A percentile compares a stretch with the other conserved stretches of the same genome.
phyloP scores from a whole-genome alignment of 1,139 yeast genomes.

The Geotrichum carabidarum region DNA sequence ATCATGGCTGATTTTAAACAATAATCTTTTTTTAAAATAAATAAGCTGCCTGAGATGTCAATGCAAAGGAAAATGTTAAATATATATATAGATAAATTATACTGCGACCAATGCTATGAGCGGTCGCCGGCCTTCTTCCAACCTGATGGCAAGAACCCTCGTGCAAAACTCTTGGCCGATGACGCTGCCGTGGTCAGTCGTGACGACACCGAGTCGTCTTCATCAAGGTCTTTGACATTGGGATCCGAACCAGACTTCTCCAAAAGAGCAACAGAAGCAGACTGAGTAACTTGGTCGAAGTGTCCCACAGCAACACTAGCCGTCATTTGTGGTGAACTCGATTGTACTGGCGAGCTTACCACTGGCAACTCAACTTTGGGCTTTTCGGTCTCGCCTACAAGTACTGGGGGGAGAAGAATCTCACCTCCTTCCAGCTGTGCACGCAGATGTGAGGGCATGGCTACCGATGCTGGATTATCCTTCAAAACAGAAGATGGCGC shows the following conservation, averaged over 20 bases:
- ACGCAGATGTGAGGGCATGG: slow-evolving; percentile 19
- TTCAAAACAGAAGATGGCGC: slow-evolving; percentile 5
- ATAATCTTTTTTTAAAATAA: no score
- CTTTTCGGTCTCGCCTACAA: slow-evolving; percentile 7
- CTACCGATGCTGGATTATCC: slow-evolving; percentile 5
- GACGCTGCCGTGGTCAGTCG: slow-evolving; percentile 10
- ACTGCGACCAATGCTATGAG: slow-evolving; percentile 1
- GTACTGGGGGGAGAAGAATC: slow-evolving; percentile 13
- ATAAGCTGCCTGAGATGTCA: not conserved
- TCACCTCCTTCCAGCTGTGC: slow-evolving; percentile 13
- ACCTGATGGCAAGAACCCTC: slow-evolving; percentile 8
- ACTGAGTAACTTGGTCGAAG: slow-evolving; percentile 20
- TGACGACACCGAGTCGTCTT: not conserved
- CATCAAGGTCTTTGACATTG: not conserved
- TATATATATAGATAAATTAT: slow-evolving; percentile 3
- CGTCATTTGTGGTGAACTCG: slow-evolving; percentile 22
- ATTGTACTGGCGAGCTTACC: slow-evolving; percentile 13
- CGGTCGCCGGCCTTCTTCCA: slow-evolving; percentile 9
- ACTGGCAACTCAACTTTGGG: slow-evolving; percentile 7
- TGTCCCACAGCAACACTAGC: slow-evolving; percentile 26
- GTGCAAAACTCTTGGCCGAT: slow-evolving; percentile 15
- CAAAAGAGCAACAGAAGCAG: not conserved
- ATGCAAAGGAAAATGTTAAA: not conserved
- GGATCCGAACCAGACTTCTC: not conserved
- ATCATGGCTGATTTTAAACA: no score